Evolutionary conservation across 306 rosid species (phyloP), one percentile per base, ranked within the genome.

Genomic region (Crotalaria pallida): DNA sequence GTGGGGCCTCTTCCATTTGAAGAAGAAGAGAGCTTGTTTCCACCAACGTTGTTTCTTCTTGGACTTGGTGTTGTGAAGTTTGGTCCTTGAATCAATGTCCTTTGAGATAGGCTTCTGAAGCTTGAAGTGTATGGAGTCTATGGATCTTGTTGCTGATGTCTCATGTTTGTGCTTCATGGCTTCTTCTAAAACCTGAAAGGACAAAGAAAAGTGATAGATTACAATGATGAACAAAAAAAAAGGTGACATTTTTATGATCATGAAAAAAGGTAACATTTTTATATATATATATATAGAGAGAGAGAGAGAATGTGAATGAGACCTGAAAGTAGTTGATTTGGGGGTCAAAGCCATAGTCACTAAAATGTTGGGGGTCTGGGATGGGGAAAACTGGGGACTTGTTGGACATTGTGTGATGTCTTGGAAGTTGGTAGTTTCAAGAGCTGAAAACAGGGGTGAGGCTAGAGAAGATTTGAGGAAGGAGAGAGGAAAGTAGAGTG

Each of bases 331-430:
- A 91, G 81, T 91, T 90, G 78, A 88, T 72, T 75, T 90, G 96
- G 16, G 98, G 92, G 75, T 94, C 98, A 65, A 94, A 94, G 68
- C 99, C 99, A 71, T 94, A 94, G 84, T 94, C 99, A 59, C 92
- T 88, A 82, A 87, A 94, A 55, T 94, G 99, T 33, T 88, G 99
- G 1, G 97, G 94, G 34, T 92, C 82, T 6, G 96, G 85, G 53
- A 90, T 84, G 11, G 96, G 96, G 15, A 90, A 94, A 31, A 94
- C 74, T 9, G 98, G 98, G 6, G 97, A 78, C 38, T 85, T 88
- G 75, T 36, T 83, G 0, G 96, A 81, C 98, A 93, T 88, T 73
- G 27, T 45, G 27, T 7, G 7, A 2, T 10, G 16, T 22, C 44
- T 38, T 38, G 44, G 44, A 8, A 56, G 50, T 34, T 9, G 56